phyloP scores from a whole-genome alignment of 179 eudicot species.

The Gypsophila paniculata region DNA sequence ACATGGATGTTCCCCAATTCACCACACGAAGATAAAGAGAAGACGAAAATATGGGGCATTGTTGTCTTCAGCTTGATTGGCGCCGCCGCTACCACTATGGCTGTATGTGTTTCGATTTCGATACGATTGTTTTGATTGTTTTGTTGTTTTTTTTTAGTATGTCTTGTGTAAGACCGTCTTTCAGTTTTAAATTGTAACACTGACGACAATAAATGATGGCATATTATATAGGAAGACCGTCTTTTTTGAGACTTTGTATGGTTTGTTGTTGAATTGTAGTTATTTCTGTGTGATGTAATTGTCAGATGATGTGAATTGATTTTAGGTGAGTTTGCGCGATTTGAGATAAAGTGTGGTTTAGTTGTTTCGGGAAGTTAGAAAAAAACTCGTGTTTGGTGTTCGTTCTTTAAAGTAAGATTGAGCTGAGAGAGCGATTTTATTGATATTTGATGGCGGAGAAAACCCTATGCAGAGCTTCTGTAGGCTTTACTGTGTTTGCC shows the following conservation, averaged over 20 bases:
- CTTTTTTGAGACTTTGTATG: neutral
- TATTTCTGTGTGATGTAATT: neutral
- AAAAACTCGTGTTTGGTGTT: too few relatives aligned
- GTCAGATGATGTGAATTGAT: neutral
- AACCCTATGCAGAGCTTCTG: neutral
- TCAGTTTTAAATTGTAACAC: too few relatives aligned
- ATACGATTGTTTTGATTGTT: too few relatives aligned
- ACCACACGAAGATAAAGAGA: constrained; percentile 34
- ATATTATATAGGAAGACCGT: too few relatives aligned
- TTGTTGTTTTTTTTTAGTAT: neutral
- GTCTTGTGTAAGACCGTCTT: too few relatives aligned
- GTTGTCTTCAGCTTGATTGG: constrained; percentile 65
- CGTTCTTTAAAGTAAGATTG: too few relatives aligned
- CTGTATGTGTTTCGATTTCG: constrained; percentile 36
- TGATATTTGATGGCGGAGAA: neutral
- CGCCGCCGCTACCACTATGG: constrained; percentile 60
- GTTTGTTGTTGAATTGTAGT: neutral
- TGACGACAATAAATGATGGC: too few relatives aligned
- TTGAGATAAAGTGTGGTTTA: too few relatives aligned
- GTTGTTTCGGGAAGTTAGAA: neutral
- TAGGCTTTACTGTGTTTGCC: too few relatives aligned
- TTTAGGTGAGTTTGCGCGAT: neutral
- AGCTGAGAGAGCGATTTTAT: neutral
- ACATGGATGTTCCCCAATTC: constrained; percentile 15
- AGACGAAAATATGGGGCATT: constrained; percentile 58